Evolutionary conservation across 257 asterid genomes (phyloP).

Genomic region (Paulownia fortunei): DNA sequence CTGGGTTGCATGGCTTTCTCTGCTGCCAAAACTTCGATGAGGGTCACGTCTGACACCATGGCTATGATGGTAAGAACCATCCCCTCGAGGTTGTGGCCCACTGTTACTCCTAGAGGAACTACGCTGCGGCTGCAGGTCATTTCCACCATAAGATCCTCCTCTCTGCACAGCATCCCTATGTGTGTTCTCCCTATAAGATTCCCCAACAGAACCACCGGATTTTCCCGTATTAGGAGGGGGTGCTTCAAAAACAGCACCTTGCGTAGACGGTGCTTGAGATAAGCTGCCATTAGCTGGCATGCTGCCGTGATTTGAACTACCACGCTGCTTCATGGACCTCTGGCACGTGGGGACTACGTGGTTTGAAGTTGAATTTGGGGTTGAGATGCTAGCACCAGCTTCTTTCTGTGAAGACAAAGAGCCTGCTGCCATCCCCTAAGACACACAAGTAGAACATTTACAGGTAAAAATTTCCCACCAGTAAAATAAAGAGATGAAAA

Average conservation of each 20-base stretch:
- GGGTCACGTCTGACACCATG: slow-evolving; percentile 67
- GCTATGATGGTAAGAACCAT: slow-evolving; percentile 50
- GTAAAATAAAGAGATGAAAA: not conserved
- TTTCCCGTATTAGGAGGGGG: slow-evolving; percentile 40
- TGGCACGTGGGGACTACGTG: slow-evolving; percentile 48
- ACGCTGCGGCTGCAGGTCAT: slow-evolving; percentile 55
- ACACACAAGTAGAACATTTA: slow-evolving; percentile 9
- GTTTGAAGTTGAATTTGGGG: slow-evolving; percentile 39
- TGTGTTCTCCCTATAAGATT: slow-evolving; percentile 45
- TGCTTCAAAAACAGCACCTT: slow-evolving; percentile 34
- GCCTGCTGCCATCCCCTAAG: slow-evolving; percentile 41
- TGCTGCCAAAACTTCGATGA: slow-evolving; percentile 50
- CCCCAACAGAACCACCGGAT: slow-evolving; percentile 37
- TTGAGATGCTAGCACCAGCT: slow-evolving; percentile 30
- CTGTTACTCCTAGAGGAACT: slow-evolving; percentile 55
- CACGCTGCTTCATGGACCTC: slow-evolving; percentile 46
- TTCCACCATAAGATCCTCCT: slow-evolving; percentile 53
- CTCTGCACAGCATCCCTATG: slow-evolving; percentile 54
- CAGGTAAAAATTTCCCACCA: not conserved
- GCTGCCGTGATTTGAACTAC: slow-evolving; percentile 42
- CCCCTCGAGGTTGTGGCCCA: slow-evolving; percentile 57
- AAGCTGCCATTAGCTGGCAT: slow-evolving; percentile 46
- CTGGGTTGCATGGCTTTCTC: slow-evolving; percentile 53
- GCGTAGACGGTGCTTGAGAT: slow-evolving; percentile 46
- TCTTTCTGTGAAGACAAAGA: slow-evolving; percentile 46